Evolutionary conservation across 1,284 basidiomycete species (phyloP), one percentile per base, ranked within the genome.

Genomic region (Porodaedalea pini): DNA sequence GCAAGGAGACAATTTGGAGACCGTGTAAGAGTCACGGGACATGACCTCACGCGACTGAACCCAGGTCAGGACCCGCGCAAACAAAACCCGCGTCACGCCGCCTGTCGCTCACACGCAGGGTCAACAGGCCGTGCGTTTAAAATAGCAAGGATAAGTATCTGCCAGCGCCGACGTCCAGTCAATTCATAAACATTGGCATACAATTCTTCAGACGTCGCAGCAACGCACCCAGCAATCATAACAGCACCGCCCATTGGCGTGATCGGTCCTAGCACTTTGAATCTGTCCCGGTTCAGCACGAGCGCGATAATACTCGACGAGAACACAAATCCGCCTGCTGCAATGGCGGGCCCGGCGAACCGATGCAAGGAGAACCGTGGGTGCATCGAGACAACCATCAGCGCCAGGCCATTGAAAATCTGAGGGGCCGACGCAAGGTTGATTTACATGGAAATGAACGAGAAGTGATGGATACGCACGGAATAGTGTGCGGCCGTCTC

Each of bases 391-490:
- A 92, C 70, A 6, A 84, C 72, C 61, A 93, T 72, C 39, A 93
- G 71, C 0, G 80, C 88, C 15, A 94, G 76, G 13, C 91, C 92
- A 64, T 93, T 92, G 68, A 81, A 85, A 50, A 92, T 78, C 85
- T 90, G 60, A 3, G 21, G 4, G n/a, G 13, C n/a, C n/a, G n/a
- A n/a, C n/a, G 23, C 21, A 21, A 31, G 21, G 15, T 21, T 44
- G 8, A 21, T 17, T 8, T 21, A 21, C 40, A 17, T 41, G 40
- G 19, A 41, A 41, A 17, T n/a, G 21, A 17, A 19, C n/a, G n/a
- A 17, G n/a, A 23, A 44, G 21, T 5, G 10, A 4, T 5, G 21
- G 43, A 37, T 10, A 69, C 80, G 47, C 67, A 89, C 87, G 59
- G 80, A 77, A 67, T 89, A 90, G 57, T 76, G 74, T 2, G 85